A percentile compares a stretch with the other conserved stretches of the same genome.
Conservation (phyloP, 148 eudicot genomes). For the Pouteria glomerata region DNA sequence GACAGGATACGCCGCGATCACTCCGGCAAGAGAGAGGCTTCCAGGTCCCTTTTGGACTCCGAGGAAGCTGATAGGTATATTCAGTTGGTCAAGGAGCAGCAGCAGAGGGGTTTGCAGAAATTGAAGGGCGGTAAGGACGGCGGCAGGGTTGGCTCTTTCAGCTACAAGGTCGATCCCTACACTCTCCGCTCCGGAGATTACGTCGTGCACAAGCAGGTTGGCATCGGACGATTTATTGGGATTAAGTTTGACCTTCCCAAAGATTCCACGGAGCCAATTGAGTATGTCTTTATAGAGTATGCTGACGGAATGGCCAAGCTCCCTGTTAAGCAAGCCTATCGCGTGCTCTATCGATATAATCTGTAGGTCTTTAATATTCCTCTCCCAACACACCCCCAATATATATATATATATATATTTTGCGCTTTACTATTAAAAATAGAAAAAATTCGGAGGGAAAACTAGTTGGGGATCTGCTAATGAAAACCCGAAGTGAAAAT, state of each 20-base stretch:
- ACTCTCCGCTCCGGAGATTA: slow-evolving; percentile 67
- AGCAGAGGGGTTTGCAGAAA: slow-evolving; percentile 75
- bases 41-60: slow-evolving; percentile 42
- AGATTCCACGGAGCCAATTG: slow-evolving; percentile 42
- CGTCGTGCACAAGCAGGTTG: slow-evolving; percentile 96
- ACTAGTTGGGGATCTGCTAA: no score
- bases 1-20: slow-evolving; percentile 42
- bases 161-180: slow-evolving; percentile 85
- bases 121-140: slow-evolving; percentile 36
- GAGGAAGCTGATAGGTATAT: slow-evolving; percentile 80
- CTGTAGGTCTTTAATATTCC: slow-evolving; percentile 45
- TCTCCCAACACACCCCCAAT: no score
- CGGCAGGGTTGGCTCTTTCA: slow-evolving; percentile 23
- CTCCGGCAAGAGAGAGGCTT: slow-evolving; percentile 18
- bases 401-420: no score
- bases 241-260: slow-evolving; percentile 62
- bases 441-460: no score
- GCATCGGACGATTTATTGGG: slow-evolving; percentile 80
- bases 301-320: slow-evolving; percentile 97
- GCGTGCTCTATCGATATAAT: slow-evolving; percentile 80
- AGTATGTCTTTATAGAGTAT: slow-evolving; percentile 91
- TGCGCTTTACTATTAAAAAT: no score
- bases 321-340: slow-evolving; percentile 76
- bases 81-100: slow-evolving; percentile 73
- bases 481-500: no score